phyloP scores from a whole-genome alignment of 2,329 filamentous ascomycete species.

The Alternaria metachromatica region DNA sequence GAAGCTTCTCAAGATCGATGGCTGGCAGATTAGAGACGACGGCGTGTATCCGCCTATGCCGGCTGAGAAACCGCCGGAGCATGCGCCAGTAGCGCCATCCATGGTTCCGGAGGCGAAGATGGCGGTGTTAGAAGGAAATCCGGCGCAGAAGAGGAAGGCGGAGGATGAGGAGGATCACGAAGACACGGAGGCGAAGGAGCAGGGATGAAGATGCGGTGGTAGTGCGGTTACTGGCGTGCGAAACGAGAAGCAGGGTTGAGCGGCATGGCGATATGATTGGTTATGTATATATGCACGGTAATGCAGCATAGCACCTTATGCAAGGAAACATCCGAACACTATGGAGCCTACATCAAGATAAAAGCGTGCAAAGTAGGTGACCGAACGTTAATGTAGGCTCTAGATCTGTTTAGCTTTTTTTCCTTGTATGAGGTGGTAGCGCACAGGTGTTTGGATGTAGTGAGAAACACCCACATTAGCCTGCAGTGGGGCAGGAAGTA shows the following conservation, averaged over 20 bases:
- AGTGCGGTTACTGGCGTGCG: background rate
- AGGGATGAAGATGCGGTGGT: background rate
- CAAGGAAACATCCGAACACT: too few species aligned
- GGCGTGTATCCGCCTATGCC: conserved; percentile 42
- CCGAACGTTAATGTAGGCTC: too few species aligned
- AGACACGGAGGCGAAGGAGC: conserved; percentile 8
- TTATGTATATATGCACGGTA: background rate
- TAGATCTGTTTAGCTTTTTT: too few species aligned
- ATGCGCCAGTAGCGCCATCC: conserved; percentile 16
- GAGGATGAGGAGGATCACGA: conserved; percentile 1
- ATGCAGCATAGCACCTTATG: background rate
- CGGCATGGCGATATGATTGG: background rate
- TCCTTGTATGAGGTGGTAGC: background rate
- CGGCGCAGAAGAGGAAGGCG: conserved; percentile 35
- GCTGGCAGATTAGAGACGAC: conserved; percentile 63
- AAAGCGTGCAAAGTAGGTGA: too few species aligned
- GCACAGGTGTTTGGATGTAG: background rate
- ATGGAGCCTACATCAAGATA: too few species aligned
- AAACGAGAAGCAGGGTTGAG: background rate
- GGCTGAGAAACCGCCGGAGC: conserved; percentile 22
- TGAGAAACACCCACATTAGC: background rate
- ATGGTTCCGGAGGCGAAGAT: conserved; percentile 5
- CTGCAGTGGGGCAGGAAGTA: background rate
- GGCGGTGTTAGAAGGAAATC: conserved; percentile 10
- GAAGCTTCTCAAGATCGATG: conserved; percentile 68